Evolutionary conservation across 768 basidiomycete species (phyloP).

Genomic region (Udeniomyces megalosporus): DNA sequence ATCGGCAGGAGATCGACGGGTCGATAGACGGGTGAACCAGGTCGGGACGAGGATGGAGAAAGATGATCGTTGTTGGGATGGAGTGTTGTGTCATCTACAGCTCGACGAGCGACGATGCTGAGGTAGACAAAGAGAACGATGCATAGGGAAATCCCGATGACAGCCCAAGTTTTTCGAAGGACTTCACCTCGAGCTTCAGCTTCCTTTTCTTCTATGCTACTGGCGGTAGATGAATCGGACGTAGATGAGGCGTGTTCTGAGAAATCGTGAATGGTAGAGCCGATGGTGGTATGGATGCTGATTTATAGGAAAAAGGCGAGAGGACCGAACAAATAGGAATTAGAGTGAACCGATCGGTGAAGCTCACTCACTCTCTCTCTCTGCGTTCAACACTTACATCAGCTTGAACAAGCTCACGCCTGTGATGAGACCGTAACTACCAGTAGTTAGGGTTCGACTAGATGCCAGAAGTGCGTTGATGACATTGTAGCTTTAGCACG

Average conservation of each 20-base stretch:
- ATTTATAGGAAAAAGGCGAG: not conserved
- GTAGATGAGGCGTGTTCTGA: slow-evolving; percentile 1
- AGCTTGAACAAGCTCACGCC: slow-evolving; percentile 75
- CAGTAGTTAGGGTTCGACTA: slow-evolving; percentile 46
- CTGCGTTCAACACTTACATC: slow-evolving; percentile 28
- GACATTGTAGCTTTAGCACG: slow-evolving; percentile 45
- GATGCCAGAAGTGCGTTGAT: slow-evolving; percentile 89
- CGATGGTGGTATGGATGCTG: slow-evolving; percentile 66
- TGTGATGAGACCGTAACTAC: slow-evolving; percentile 64
- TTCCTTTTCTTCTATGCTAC: no score
- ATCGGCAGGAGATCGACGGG: slow-evolving; percentile 23
- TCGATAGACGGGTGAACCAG: slow-evolving; percentile 30
- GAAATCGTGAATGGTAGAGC: slow-evolving; percentile 25
- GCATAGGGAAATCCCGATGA: slow-evolving; percentile 36
- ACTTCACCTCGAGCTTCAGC: slow-evolving; percentile 3
- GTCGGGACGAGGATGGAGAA: slow-evolving; percentile 30
- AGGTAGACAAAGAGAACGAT: slow-evolving; percentile 63
- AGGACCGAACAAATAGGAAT: not conserved
- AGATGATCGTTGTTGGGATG: not conserved
- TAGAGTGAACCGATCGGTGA: not conserved
- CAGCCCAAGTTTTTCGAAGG: slow-evolving; percentile 8
- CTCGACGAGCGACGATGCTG: slow-evolving; percentile 54
- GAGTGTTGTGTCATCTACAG: slow-evolving; percentile 37
- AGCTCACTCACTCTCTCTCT: not conserved
- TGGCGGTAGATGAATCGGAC: slow-evolving; percentile 3